phyloP scores from a whole-genome alignment of 495 filamentous ascomycete genomes.

The Penicillium desertorum region DNA sequence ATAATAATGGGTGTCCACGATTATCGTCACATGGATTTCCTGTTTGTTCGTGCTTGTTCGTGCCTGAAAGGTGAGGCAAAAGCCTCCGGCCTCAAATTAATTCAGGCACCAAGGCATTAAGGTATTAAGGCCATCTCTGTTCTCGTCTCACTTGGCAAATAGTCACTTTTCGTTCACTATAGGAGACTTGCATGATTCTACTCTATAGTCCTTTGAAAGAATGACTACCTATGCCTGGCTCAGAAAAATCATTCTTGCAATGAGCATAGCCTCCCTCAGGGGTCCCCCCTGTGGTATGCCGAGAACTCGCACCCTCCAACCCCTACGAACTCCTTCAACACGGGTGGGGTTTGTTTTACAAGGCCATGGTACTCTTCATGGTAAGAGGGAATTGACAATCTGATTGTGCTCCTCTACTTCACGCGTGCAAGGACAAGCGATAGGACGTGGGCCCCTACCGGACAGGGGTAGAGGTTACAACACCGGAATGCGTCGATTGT shows the following conservation, averaged over 20 bases:
- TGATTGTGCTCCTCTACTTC: background rate
- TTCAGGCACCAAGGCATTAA: too few species aligned
- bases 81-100: too few species aligned
- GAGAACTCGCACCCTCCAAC: background rate
- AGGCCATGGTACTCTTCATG: too few species aligned
- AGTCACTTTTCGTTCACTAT: background rate
- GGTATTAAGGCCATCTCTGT: too few species aligned
- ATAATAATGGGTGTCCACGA: background rate
- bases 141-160: background rate
- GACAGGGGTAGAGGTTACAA: conserved; percentile 25
- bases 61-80: too few species aligned
- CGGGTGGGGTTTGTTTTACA: background rate
- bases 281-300: conserved; percentile 2
- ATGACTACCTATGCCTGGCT: background rate
- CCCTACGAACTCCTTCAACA: conserved; percentile 2
- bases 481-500: conserved; percentile 23
- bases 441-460: conserved; percentile 6
- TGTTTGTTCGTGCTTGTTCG: background rate
- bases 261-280: background rate
- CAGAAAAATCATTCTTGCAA: background rate
- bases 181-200: background rate
- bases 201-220: background rate
- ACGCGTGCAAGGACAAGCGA: background rate
- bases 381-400: background rate
- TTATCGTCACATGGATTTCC: background rate